These are phyloP conservation scores for Pecoramyces ruminantium DNA, from an alignment of 192 early-diverging fungal species.

Conservation along the genomic window DNA sequence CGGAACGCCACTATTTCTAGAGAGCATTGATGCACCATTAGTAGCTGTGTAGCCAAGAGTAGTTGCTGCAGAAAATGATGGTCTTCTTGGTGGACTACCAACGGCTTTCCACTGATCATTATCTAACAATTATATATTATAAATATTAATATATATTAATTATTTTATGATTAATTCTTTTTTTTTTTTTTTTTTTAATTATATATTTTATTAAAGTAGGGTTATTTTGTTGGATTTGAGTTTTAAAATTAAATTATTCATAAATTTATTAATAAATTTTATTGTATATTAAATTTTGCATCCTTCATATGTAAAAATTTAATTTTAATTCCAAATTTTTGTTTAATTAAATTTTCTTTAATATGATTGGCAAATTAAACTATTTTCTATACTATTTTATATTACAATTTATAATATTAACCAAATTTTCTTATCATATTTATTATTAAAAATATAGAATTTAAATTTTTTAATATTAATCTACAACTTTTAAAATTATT, in stretches of 20 bases:
- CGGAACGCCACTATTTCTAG: not conserved
- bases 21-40: not conserved
- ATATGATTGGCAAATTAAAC: not conserved
- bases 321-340: not conserved
- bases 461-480: not conserved
- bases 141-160: too few species aligned
- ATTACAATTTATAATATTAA: not conserved
- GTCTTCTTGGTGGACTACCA: not conserved
- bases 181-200: too few species aligned
- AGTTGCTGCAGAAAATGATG: not conserved
- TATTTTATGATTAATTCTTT: too few species aligned
- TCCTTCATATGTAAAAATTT: not conserved
- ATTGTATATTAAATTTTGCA: too few species aligned
- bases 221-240: too few species aligned
- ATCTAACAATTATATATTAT: not conserved
- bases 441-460: too few species aligned
- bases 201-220: too few species aligned
- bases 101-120: not conserved
- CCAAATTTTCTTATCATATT: not conserved
- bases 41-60: not conserved
- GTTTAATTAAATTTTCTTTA: not conserved
- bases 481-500: not conserved
- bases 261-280: too few species aligned
- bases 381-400: not conserved
- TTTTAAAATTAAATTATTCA: too few species aligned